A percentile compares a stretch with the other conserved stretches of the same genome.
phyloP scores from a whole-genome alignment of 2,329 filamentous ascomycete species.

The Claviceps sp. region DNA sequence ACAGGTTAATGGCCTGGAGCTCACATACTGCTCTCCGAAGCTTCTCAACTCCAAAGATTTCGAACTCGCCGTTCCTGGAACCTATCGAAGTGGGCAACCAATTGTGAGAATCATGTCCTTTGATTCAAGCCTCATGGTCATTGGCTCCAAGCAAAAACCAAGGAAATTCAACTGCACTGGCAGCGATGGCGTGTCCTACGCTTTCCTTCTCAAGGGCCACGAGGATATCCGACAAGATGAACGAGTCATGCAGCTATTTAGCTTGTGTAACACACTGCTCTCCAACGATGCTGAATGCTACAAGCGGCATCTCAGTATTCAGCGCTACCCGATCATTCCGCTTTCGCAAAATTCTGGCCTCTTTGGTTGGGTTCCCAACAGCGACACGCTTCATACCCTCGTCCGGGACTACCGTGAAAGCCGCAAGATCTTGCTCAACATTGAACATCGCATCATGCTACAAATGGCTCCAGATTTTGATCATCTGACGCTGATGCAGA shows the following conservation, averaged over 20 bases:
- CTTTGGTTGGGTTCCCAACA: constrained; percentile 93
- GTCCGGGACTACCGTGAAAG: constrained; percentile 97
- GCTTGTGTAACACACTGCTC: constrained; percentile 89
- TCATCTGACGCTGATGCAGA: constrained; percentile 97
- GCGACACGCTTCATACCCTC: constrained; percentile 89
- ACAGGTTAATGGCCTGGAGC: constrained; percentile 80
- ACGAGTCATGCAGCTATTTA: constrained; percentile 98
- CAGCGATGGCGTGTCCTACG: constrained; percentile 77
- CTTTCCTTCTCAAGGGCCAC: constrained; percentile 92
- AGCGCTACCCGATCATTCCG: constrained; percentile 91
- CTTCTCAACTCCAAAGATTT: constrained; percentile 75
- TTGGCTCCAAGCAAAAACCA: constrained; percentile 93
- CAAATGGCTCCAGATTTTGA: constrained; percentile 99
- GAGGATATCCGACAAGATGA: constrained; percentile 99
- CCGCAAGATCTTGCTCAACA: constrained; percentile 93
- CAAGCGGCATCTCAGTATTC: constrained; percentile 93
- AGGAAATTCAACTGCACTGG: constrained; percentile 76
- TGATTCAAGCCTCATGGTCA: constrained; percentile 78
- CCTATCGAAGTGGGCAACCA: constrained; percentile 65
- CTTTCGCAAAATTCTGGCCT: constrained; percentile 93
- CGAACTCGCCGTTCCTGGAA: constrained; percentile 90
- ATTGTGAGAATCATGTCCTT: constrained; percentile 81
- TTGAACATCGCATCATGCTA: constrained; percentile 98
- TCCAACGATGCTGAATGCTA: constrained; percentile 90
- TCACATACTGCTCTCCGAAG: constrained; percentile 94